A percentile compares a stretch with the other conserved stretches of the same genome.
phyloP scores from a whole-genome alignment of 257 asterid species.

The Handroanthus guayacan region DNA sequence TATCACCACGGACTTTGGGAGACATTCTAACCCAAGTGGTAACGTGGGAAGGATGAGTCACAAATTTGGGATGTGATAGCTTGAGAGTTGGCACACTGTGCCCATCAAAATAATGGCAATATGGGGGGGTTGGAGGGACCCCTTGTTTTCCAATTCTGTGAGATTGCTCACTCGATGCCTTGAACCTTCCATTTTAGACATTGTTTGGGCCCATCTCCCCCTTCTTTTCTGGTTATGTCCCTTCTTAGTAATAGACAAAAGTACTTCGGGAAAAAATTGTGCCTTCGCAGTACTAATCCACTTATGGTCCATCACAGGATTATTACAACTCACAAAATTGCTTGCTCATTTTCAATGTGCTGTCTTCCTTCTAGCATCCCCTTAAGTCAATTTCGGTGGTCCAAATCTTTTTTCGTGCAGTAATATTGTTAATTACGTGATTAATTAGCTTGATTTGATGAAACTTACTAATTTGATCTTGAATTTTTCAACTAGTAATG shows the following conservation, averaged over 20 bases:
- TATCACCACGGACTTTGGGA: neutral
- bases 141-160: slow-evolving; percentile 15
- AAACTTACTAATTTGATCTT: too few relatives aligned
- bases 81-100: slow-evolving; percentile 24
- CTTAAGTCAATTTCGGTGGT: too few relatives aligned
- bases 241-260: neutral
- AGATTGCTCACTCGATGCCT: slow-evolving; percentile 26
- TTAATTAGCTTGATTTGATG: too few relatives aligned
- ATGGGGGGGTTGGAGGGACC: slow-evolving; percentile 26
- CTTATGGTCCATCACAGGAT: slow-evolving; percentile 18
- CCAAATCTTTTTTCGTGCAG: too few relatives aligned
- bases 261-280: neutral
- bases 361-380: neutral
- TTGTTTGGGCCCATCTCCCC: slow-evolving; percentile 37
- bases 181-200: slow-evolving; percentile 40
- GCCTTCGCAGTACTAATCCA: slow-evolving; percentile 29
- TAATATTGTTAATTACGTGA: too few relatives aligned
- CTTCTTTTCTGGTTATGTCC: slow-evolving; percentile 29
- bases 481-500: neutral
- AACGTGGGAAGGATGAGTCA: slow-evolving; percentile 25
- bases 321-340: neutral
- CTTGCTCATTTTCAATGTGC: slow-evolving; percentile 3
- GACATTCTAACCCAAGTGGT: slow-evolving; percentile 28
- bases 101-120: slow-evolving; percentile 13
- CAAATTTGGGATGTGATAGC: slow-evolving; percentile 31